Conservation (phyloP, 2,329 filamentous ascomycete species). For the Colletotrichum sp. region DNA sequence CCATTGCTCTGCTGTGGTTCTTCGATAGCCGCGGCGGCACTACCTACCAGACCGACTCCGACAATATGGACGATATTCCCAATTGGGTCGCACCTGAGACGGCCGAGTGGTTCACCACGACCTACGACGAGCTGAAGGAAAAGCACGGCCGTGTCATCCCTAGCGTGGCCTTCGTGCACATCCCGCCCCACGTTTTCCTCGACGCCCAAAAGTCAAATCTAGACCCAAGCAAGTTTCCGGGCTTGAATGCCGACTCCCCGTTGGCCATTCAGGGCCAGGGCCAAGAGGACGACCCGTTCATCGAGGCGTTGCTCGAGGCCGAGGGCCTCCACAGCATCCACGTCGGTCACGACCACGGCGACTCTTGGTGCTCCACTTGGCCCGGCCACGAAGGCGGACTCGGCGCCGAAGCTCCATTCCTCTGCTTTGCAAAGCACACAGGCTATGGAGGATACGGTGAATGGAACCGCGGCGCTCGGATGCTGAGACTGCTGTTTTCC, state of each 20-base stretch:
- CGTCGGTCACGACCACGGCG: conserved; percentile 62
- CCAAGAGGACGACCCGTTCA: conserved; percentile 52
- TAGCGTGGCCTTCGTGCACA: conserved; percentile 25
- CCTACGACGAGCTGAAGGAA: conserved; percentile 27
- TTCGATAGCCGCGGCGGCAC: conserved; percentile 57
- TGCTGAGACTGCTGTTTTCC: conserved; percentile 22
- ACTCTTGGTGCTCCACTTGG: conserved; percentile 48
- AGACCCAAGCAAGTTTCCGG: conserved; percentile 39
- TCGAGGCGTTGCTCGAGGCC: conserved; percentile 53
- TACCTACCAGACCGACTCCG: conserved; percentile 33
- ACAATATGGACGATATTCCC: conserved; percentile 30
- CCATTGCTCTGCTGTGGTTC: conserved; percentile 57
- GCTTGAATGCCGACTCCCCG: conserved; percentile 29
- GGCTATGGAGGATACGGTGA: conserved; percentile 74
- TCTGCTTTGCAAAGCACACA: conserved; percentile 68
- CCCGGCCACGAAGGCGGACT: conserved; percentile 18
- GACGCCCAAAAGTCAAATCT: conserved; percentile 21
- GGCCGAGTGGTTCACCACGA: conserved; percentile 47
- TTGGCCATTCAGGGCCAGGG: conserved; percentile 35
- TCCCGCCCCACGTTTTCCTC: conserved; percentile 21
- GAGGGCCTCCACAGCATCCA: conserved; percentile 54
- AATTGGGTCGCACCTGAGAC: conserved; percentile 50
- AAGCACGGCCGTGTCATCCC: conserved; percentile 22
- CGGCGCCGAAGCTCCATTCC: conserved; percentile 37
- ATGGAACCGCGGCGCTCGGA: conserved; percentile 64